Percentiles rank a stretch among this genome's conserved stretches.
These are phyloP conservation scores for Xerocomus brunneocitrinus DNA, from an alignment of 768 basidiomycete genomes.

Conservation along the genomic window DNA sequence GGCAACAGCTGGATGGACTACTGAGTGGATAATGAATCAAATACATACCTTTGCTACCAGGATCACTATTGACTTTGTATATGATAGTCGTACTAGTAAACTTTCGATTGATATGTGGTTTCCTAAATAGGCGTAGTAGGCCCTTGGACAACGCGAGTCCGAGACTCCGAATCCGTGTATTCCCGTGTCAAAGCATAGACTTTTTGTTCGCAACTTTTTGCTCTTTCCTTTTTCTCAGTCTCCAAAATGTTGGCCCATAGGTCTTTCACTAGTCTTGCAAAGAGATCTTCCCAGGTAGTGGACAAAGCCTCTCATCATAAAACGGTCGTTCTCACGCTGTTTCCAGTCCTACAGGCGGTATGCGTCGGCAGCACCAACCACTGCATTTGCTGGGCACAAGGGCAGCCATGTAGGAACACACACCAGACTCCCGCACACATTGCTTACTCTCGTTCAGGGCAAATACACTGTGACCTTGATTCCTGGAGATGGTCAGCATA, in stretches of 20 bases:
- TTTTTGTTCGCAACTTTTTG: conserved; percentile 15
- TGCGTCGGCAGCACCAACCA: conserved; percentile 73
- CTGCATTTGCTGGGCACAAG: conserved; percentile 88
- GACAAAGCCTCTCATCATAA: not conserved
- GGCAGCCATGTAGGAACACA: conserved; percentile 63
- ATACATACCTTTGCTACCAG: conserved; percentile 11
- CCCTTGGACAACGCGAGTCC: not conserved
- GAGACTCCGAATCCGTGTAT: conserved; percentile 13
- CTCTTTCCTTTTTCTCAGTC: conserved; percentile 12
- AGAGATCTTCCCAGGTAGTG: conserved; percentile 47
- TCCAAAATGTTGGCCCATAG: conserved; percentile 55
- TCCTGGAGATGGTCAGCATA: conserved; percentile 81
- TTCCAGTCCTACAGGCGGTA: conserved; percentile 54
- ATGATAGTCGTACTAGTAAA: conserved; percentile 4
- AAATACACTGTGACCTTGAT: conserved; percentile 96
- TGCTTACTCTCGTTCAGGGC: conserved; percentile 49
- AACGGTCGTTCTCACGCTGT: conserved; percentile 13
- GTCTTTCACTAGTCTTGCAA: conserved; percentile 52
- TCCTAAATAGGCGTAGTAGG: conserved; percentile 3
- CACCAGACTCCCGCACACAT: not conserved
- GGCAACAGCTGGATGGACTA: conserved; percentile 82
- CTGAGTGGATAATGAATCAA: conserved; percentile 44
- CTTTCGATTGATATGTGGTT: not conserved
- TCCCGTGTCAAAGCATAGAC: conserved; percentile 14
- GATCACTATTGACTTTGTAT: not conserved